These are phyloP conservation scores for Aspergillus sp. DNA, from an alignment of 2,329 filamentous ascomycete species.

Conservation along the genomic window DNA sequence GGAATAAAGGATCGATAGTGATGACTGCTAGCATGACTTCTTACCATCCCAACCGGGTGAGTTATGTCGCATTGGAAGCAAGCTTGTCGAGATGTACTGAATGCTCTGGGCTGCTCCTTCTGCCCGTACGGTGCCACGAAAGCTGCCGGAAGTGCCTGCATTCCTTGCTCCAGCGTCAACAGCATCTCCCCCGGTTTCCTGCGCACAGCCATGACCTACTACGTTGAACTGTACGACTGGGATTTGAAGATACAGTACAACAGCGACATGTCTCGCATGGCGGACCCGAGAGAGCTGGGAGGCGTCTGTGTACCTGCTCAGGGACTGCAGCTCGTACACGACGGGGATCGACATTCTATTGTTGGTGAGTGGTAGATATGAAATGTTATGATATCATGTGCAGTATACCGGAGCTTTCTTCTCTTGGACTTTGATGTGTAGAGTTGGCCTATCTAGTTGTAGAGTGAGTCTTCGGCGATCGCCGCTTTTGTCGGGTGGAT, in stretches of 20 bases:
- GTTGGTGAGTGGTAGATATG: conserved; percentile 30
- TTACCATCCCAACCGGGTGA: conserved; percentile 47
- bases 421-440: too few species aligned
- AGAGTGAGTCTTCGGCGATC: background rate
- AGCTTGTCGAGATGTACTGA: background rate
- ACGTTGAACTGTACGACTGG: conserved; percentile 56
- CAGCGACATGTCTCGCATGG: conserved; percentile 56
- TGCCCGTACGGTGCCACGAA: conserved; percentile 50
- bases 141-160: conserved; percentile 31
- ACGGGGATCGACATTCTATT: conserved; percentile 39
- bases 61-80: background rate
- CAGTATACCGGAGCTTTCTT: too few species aligned
- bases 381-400: background rate
- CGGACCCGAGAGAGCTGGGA: conserved; percentile 54
- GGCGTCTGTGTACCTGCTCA: conserved; percentile 58
- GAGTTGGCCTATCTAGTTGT: too few species aligned
- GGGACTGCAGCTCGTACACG: conserved; percentile 43
- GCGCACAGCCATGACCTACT: conserved; percentile 48
- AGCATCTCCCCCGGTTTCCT: conserved; percentile 48
- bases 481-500: background rate
- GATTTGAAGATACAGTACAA: conserved; percentile 59
- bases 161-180: conserved; percentile 31
- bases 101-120: conserved; percentile 46
- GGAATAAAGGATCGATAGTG: conserved; percentile 40
- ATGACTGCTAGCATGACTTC: conserved; percentile 51